Base-by-base conservation (phyloP, 345 rosid species). In the Rhodamnia argentea region DNA sequence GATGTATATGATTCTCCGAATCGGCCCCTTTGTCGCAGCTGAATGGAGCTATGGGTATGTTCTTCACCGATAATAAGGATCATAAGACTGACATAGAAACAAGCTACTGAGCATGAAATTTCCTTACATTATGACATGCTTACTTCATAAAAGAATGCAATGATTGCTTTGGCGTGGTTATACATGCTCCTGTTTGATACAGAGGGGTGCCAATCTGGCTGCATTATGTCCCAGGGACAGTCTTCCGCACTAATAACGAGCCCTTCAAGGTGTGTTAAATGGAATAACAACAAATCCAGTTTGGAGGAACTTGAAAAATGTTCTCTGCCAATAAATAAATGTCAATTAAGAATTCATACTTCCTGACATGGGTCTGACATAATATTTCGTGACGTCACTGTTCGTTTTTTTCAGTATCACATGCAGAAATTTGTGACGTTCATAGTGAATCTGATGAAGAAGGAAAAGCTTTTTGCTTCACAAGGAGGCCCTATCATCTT, bases 401-500 rank as follows among this genome's bases (percentile, higher is more conserved):
- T 82, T 89, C 44, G 62, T 84, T 82, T 27, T 75, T 88, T 76
- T 85, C 89, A 97, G 99, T 89, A 91, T 88, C 87, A 96, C 89
- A 97, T 97, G 99, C 90, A 95, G 90, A 94, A 88, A 85, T 97
- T 97, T 95, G 89, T 89, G 59, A 93, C 96, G 3, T 86, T 87
- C 87, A 95, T 95, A 57, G 99, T 97, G 64, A 87, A 95, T 86
- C 89, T 95, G 84, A 92, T 96, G 99, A 94, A 94, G 92, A 85
- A 91, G 84, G 98, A 97, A 92, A 95, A 95, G 92, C 95, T 97
- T 87, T 97, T 96, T 85, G 96, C 98, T 86, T 93, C 96, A 18
- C 99, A 96, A 83, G 99, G 98, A 83, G 99, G 99, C 87, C 99
- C 99, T 64, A 96, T 97, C 85, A 96, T 97, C 91, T 88, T 97